These are phyloP conservation scores for Candida loeiensis DNA, from an alignment of 805 yeast genomes.

Conservation along the genomic window DNA sequence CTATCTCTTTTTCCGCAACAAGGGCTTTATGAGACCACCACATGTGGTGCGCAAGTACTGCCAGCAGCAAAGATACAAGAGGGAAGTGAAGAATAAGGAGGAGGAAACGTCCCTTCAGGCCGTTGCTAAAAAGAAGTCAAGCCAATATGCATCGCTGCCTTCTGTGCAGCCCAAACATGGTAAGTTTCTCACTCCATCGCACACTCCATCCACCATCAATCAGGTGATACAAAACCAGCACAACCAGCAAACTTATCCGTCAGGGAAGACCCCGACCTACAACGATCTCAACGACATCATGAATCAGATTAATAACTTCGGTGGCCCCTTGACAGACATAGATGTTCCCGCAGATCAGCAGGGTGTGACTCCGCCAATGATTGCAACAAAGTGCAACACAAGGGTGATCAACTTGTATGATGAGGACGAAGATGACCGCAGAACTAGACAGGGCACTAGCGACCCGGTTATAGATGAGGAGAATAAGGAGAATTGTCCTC, in stretches of 20 bases:
- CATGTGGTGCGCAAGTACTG: slow-evolving; percentile 43
- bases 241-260: slow-evolving; percentile 6
- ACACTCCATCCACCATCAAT: slow-evolving; percentile 36
- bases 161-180: slow-evolving; percentile 16
- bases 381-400: slow-evolving; percentile 55
- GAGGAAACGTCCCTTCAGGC: slow-evolving; percentile 16
- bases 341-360: slow-evolving; percentile 38
- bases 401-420: slow-evolving; percentile 50
- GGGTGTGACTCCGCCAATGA: slow-evolving; percentile 44
- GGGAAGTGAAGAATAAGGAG: slow-evolving; percentile 31
- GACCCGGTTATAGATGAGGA: slow-evolving; percentile 20
- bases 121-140: slow-evolving; percentile 15
- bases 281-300: slow-evolving; percentile 40
- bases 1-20: slow-evolving; percentile 43
- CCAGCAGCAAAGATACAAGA: slow-evolving; percentile 43
- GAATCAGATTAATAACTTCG: slow-evolving; percentile 36
- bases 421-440: slow-evolving; percentile 7
- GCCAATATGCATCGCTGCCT: slow-evolving; percentile 29
- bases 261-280: slow-evolving; percentile 23
- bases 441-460: slow-evolving; percentile 1
- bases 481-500: slow-evolving; percentile 27
- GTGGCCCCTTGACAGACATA: slow-evolving; percentile 47
- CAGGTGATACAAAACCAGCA: slow-evolving; percentile 31
- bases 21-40: slow-evolving; percentile 71
- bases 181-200: slow-evolving; percentile 39